Base-by-base conservation (phyloP, 192 early-diverging fungal species). In the Backusella psychrophila region DNA sequence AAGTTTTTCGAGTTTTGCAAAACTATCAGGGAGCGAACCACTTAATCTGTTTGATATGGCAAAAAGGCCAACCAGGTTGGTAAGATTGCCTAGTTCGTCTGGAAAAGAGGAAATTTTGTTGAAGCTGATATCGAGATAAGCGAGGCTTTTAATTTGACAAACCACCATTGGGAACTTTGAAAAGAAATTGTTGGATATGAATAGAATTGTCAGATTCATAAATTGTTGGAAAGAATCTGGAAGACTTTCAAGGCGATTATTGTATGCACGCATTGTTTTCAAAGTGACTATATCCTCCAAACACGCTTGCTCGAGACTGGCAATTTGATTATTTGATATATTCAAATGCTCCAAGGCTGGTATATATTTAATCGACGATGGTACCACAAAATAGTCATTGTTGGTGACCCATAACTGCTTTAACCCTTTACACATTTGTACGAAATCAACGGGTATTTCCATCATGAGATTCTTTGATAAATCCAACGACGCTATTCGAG, bases 141-240 rank as follows among this genome's bases (percentile, higher is more conserved):
- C 84, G 14, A 95, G 77, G 29, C 87, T 78, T 44, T 78, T n/a
- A 19, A 94, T 88, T 44, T 85, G 74, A 35, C 90, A 91, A 19
- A 96, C 76, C 0, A 87, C 86, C 15, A 52, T 17, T 0, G 96
- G 96, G 69, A 96, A 91, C 19, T 79, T 72, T 6, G 81, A 74
- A 42, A 97, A 81, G 39, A 89, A 89, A 85, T 97, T 97, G 79
- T 95, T 95, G 17, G 94, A 91, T 31, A 96, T 85, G 77, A 90
- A 91, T 14, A 97, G 81, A 14, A 85, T 84, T 4, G 85, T 85
- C 33, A 97, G 86, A 65, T 85, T 78, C 17, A 72, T 78, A 35
- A 91, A 87, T 12, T 80, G 73, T 11, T 86, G 78, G 65, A 96
- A 87, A 0, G 83, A 84, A 7, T 89, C 83, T 1, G 96, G 94